A percentile compares a stretch with the other conserved stretches of the same genome.
These are phyloP conservation scores for Auxenochlorella protothecoides DNA, from an alignment of 139 green algal species.

Conservation along the genomic window DNA sequence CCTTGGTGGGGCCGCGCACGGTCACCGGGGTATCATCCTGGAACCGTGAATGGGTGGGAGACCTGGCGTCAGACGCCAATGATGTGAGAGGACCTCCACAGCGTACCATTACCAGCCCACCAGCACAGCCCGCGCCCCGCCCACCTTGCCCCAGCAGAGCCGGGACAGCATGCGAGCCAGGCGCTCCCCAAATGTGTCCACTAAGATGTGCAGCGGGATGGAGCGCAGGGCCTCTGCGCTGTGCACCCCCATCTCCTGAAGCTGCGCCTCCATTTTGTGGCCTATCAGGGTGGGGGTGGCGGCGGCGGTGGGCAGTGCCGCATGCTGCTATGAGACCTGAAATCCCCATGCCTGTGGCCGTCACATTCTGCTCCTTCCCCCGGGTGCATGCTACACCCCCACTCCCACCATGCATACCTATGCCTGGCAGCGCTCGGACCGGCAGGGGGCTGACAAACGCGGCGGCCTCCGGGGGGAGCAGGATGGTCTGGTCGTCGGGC, in stretches of 20 bases:
- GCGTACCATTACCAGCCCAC: not conserved
- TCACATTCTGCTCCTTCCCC: no score
- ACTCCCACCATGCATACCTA: constrained; percentile 1
- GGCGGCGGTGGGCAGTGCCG: no score
- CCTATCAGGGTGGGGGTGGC: constrained; percentile 21
- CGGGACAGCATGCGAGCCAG: constrained; percentile 15
- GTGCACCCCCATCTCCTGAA: constrained; percentile 28
- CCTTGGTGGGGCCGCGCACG: constrained; percentile 40
- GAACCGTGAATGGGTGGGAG: not conserved
- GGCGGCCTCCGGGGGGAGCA: constrained; percentile 37
- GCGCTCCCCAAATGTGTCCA: constrained; percentile 31
- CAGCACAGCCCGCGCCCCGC: not conserved
- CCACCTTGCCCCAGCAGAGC: constrained; percentile 24
- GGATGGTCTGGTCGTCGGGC: constrained; percentile 70
- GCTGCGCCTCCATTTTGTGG: constrained; percentile 32
- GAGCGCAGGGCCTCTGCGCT: constrained; percentile 34
- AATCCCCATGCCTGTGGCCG: no score
- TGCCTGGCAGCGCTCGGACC: constrained; percentile 25
- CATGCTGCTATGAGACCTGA: no score
- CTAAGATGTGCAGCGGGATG: constrained; percentile 19
- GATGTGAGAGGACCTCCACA: not conserved
- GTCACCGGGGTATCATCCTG: constrained; percentile 48
- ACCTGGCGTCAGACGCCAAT: no score
- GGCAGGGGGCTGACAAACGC: constrained; percentile 54
- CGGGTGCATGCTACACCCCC: no score